Conservation (phyloP, 2,329 filamentous ascomycete genomes). For the Ophiostoma angusticollis region DNA sequence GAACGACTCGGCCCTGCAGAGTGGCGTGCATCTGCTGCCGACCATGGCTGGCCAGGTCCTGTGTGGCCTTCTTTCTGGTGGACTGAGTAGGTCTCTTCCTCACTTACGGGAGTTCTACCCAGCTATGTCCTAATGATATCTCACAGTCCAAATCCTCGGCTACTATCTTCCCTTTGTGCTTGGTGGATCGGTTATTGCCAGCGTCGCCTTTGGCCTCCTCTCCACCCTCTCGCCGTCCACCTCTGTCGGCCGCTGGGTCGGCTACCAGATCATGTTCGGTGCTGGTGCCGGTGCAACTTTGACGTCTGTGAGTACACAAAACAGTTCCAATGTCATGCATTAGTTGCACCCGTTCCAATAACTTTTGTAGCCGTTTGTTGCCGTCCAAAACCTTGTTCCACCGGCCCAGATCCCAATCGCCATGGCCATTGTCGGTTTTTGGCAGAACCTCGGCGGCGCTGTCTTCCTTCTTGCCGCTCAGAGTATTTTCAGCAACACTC, state of each 20-base stretch:
- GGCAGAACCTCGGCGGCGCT: conserved; percentile 11
- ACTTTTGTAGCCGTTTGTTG: conserved; percentile 33
- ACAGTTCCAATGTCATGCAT: too few species aligned
- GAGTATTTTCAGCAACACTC: conserved; percentile 10
- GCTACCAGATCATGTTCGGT: conserved; percentile 32
- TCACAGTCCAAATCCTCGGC: too few species aligned
- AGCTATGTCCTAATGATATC: too few species aligned
- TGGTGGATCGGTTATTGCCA: conserved; percentile 12
- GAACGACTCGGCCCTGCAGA: conserved; percentile 24
- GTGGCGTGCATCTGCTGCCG: conserved; percentile 28
- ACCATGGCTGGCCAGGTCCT: too few species aligned
- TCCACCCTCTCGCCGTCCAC: conserved; percentile 33
- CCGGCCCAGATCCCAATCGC: conserved; percentile 29
- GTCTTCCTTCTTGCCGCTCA: conserved; percentile 11
- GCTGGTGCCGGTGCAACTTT: too few species aligned
- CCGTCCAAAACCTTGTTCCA: conserved; percentile 32
- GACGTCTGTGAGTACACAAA: too few species aligned
- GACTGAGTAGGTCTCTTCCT: too few species aligned
- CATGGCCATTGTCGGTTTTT: conserved; percentile 31
- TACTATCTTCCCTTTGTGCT: conserved; percentile 19
- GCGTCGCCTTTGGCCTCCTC: conserved; percentile 30
- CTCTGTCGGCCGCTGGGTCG: conserved; percentile 18
- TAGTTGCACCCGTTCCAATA: too few species aligned
- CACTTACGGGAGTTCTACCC: too few species aligned
- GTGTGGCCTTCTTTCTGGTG: too few species aligned